phyloP scores from a whole-genome alignment of 345 rosid species.

The Hibiscus mutabilis region DNA sequence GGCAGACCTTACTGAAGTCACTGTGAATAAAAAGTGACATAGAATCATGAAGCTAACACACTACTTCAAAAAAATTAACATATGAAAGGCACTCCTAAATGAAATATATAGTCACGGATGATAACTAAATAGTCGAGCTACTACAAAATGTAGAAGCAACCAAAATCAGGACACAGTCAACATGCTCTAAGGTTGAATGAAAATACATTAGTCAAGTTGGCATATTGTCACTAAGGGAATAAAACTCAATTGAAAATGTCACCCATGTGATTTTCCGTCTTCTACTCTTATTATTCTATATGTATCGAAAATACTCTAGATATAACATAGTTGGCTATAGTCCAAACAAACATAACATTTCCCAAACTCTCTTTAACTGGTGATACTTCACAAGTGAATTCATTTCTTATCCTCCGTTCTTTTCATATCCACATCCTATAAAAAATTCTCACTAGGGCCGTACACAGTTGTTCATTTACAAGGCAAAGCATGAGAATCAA shows the following conservation, averaged over 20 bases:
- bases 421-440: background rate
- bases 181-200: background rate
- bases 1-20: conserved; percentile 81
- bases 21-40: conserved; percentile 35
- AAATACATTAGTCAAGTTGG: background rate
- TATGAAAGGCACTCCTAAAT: conserved; percentile 1
- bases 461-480: background rate
- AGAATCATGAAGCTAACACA: background rate
- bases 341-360: background rate
- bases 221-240: background rate
- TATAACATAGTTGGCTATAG: background rate
- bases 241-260: background rate
- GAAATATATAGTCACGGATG: background rate
- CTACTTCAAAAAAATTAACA: conserved; percentile 5
- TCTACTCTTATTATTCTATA: background rate
- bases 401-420: background rate
- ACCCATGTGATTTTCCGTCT: background rate
- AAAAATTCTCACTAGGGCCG: background rate
- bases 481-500: background rate
- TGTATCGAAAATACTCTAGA: background rate
- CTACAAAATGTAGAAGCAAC: conserved; percentile 1
- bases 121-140: background rate
- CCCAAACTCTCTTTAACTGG: background rate
- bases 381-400: background rate
- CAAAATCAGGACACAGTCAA: background rate